Conservation (phyloP, 2,329 filamentous ascomycete genomes). For the Trichoderma guizhouense region DNA sequence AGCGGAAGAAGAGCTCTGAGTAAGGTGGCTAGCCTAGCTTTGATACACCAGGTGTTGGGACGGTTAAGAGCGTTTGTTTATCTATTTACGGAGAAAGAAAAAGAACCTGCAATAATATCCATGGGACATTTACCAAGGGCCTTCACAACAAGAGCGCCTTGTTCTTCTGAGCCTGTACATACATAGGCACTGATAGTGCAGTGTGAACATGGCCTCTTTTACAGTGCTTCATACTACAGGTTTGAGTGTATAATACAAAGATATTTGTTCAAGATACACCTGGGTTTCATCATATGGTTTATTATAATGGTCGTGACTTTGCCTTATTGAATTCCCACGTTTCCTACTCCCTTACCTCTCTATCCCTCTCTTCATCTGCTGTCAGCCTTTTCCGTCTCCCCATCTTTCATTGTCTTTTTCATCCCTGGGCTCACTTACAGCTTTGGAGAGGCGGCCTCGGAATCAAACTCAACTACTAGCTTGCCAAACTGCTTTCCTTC, state of each 20-base stretch:
- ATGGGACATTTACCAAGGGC: neutral
- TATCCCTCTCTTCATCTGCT: neutral
- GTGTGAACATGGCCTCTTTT: neutral
- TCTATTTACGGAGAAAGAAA: neutral
- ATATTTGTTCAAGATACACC: neutral
- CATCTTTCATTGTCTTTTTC: neutral
- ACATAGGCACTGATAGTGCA: no score
- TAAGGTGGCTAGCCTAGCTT: constrained; percentile 20
- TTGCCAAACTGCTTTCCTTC: constrained; percentile 87
- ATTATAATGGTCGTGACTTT: neutral
- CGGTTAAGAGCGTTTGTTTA: constrained; percentile 10
- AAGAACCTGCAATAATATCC: neutral
- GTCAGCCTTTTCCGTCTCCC: no score
- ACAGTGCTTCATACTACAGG: neutral
- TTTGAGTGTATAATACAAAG: neutral
- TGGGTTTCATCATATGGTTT: neutral
- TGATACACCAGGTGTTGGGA: constrained; percentile 3
- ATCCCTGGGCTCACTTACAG: constrained; percentile 31
- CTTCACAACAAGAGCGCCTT: neutral
- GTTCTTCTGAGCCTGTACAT: neutral
- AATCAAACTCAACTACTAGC: constrained; percentile 71
- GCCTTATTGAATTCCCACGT: neutral
- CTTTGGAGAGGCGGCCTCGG: constrained; percentile 35
- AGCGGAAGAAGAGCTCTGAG: constrained; percentile 54
- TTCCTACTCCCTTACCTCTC: neutral